Evolutionary conservation across 164 flowering plant species (phyloP).

Genomic region (Liquidambar formosana): DNA sequence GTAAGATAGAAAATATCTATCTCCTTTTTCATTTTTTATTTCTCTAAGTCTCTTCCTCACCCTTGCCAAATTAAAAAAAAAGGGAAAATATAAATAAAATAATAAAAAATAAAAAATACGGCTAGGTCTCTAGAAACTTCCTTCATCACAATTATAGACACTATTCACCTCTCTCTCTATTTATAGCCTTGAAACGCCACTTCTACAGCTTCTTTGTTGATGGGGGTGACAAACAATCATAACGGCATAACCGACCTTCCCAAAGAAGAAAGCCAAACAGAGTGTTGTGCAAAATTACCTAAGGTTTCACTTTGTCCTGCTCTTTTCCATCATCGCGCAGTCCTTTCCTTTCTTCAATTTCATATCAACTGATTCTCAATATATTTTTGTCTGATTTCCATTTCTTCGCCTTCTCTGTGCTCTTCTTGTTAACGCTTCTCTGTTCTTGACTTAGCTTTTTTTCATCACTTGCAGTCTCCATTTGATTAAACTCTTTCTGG

Average conservation of each 20-base stretch:
- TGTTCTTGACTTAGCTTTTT: neutral
- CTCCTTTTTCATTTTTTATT: no score
- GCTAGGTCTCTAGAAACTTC: constrained; percentile 23
- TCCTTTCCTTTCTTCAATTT: neutral
- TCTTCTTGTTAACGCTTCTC: no score
- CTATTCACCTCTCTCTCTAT: neutral
- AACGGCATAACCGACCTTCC: constrained; percentile 25
- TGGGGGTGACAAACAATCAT: neutral
- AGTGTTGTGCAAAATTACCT: neutral
- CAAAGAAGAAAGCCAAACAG: constrained; percentile 3
- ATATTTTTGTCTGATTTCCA: neutral
- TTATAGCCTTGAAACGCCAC: neutral
- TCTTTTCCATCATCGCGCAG: neutral
- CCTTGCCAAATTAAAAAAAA: constrained; percentile 11
- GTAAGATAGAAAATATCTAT: no score
- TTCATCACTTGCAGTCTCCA: neutral
- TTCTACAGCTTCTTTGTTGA: neutral
- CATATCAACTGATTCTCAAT: neutral
- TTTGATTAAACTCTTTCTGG: neutral
- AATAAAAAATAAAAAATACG: neutral
- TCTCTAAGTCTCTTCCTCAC: no score
- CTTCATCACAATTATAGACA: neutral
- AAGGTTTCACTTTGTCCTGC: neutral
- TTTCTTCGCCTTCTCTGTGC: neutral
- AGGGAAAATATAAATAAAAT: neutral